Evolutionary conservation across 1,284 basidiomycete genomes (phyloP).

Genomic region (Pseudozyma pruni): DNA sequence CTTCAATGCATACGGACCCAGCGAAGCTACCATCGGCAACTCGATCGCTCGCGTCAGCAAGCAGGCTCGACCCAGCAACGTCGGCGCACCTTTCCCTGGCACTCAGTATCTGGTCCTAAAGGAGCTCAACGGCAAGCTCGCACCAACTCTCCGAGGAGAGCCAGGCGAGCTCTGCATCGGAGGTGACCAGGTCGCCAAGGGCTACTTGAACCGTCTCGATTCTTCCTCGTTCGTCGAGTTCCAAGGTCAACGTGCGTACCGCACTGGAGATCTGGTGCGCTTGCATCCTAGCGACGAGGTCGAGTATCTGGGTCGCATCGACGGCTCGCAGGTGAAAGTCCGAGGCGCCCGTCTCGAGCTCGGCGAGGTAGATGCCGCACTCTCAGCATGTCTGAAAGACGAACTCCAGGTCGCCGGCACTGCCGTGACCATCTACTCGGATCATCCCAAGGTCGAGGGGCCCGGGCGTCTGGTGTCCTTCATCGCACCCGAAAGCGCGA

Average conservation of each 20-base stretch:
- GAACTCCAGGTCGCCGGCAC: constrained; percentile 15
- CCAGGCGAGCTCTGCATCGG: constrained; percentile 61
- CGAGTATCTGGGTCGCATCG: constrained; percentile 62
- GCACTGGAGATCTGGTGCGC: constrained; percentile 62
- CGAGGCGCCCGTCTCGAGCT: constrained; percentile 64
- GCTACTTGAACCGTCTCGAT: constrained; percentile 51
- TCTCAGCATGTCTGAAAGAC: constrained; percentile 13
- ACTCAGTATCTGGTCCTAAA: constrained; percentile 57
- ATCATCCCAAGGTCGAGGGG: constrained; percentile 34
- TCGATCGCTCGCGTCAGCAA: constrained; percentile 56
- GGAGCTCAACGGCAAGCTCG: constrained; percentile 22
- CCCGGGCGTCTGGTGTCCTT: constrained; percentile 53
- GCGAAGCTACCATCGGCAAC: constrained; percentile 64
- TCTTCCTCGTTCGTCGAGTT: constrained; percentile 43
- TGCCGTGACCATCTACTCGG: constrained; percentile 42
- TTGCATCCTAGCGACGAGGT: constrained; percentile 51
- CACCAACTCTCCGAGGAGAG: constrained; percentile 54
- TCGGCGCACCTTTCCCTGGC: constrained; percentile 60
- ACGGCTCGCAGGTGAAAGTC: constrained; percentile 62
- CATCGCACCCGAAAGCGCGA: constrained; percentile 21
- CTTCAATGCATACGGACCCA: constrained; percentile 65
- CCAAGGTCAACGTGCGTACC: constrained; percentile 45
- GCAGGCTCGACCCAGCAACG: constrained; percentile 38
- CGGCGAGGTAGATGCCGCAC: constrained; percentile 55
- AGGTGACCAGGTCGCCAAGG: constrained; percentile 60